A percentile compares a stretch with the other conserved stretches of the same genome.
phyloP scores from a whole-genome alignment of 306 rosid genomes.

The Corylus heterophylla region DNA sequence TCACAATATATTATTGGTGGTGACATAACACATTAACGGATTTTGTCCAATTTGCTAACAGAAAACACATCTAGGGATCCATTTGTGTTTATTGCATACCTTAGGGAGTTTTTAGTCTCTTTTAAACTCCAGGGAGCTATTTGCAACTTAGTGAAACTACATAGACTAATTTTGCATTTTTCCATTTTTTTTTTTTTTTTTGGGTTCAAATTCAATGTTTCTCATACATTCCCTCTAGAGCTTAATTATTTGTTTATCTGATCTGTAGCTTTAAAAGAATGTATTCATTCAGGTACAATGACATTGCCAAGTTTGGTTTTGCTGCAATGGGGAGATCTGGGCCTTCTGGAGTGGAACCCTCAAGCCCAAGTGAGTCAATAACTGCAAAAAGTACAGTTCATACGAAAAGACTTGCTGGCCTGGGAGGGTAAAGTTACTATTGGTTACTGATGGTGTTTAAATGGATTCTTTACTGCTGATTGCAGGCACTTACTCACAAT shows the following conservation, averaged over 20 bases:
- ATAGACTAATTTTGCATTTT: too few species aligned
- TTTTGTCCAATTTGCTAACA: too few species aligned
- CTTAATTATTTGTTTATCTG: constrained; percentile 12
- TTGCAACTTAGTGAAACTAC: too few species aligned
- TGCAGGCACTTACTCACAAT: background rate
- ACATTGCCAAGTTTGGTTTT: constrained; percentile 87
- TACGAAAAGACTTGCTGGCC: constrained; percentile 56
- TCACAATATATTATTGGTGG: too few species aligned
- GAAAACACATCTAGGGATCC: too few species aligned
- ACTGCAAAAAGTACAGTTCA: constrained; percentile 37
- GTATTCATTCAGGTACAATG: constrained; percentile 74
- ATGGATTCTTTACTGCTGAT: constrained; percentile 8
- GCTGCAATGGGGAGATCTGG: constrained; percentile 73
- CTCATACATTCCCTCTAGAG: background rate
- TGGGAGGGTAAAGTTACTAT: constrained; percentile 68
- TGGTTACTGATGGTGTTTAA: constrained; percentile 21
- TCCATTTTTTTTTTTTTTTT: background rate
- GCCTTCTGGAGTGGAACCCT: constrained; percentile 37
- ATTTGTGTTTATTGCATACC: too few species aligned
- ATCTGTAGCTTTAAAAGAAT: constrained; percentile 16
- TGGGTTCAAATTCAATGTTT: background rate
- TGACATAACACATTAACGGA: too few species aligned
- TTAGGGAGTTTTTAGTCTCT: too few species aligned
- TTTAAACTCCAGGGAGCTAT: too few species aligned
- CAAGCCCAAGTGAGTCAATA: constrained; percentile 41